A percentile compares a stretch with the other conserved stretches of the same genome.
Conservation (phyloP, 1,139 yeast genomes). For the Kodamaea sp. region DNA sequence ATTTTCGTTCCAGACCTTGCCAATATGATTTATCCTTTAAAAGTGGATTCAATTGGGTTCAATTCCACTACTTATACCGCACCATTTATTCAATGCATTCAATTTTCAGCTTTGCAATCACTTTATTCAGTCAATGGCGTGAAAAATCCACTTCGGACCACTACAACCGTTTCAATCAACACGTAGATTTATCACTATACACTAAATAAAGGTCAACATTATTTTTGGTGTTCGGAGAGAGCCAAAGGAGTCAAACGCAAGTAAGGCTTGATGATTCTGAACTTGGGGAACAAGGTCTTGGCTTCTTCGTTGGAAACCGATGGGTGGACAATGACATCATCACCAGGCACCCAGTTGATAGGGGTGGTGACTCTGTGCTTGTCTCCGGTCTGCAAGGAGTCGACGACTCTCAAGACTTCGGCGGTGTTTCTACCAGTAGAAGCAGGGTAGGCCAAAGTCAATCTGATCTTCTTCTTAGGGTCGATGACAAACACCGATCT, state of each 20-base stretch:
- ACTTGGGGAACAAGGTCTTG: conserved; percentile 76
- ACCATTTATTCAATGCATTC: no score
- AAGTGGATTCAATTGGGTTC: no score
- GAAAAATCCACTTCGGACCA: no score
- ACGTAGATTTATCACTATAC: neutral
- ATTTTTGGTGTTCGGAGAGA: conserved; percentile 10
- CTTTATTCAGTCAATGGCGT: no score
- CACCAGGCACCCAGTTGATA: conserved; percentile 70
- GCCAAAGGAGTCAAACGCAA: conserved; percentile 39
- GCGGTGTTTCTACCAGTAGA: conserved; percentile 88
- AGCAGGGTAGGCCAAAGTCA: conserved; percentile 84
- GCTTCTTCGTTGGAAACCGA: conserved; percentile 80
- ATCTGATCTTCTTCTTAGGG: conserved; percentile 81
- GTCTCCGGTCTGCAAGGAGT: conserved; percentile 82
- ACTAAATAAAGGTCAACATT: conserved; percentile 4
- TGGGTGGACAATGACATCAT: conserved; percentile 90
- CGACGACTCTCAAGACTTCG: conserved; percentile 84
- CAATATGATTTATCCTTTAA: no score
- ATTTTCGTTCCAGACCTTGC: no score
- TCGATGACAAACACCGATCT: conserved; percentile 89
- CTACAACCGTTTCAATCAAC: neutral
- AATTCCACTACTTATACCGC: no score
- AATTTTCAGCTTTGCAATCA: no score
- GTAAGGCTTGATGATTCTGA: conserved; percentile 80
- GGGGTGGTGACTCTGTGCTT: conserved; percentile 83